A percentile compares a stretch with the other conserved stretches of the same genome.
These are phyloP conservation scores for Erysimum cheiri DNA, from an alignment of 441 rosid genomes.

Conservation along the genomic window DNA sequence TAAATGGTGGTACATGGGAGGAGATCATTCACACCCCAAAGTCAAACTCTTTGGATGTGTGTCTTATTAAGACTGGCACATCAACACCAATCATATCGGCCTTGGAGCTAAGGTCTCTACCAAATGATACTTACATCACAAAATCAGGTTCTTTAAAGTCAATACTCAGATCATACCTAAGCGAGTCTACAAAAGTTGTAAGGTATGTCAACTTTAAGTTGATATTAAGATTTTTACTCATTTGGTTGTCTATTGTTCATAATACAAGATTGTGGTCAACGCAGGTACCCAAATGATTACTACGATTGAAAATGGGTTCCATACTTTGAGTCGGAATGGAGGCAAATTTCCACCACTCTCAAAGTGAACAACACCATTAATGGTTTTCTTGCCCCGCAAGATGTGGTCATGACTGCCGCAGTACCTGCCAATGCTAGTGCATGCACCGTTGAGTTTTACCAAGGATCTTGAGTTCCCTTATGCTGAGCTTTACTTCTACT, in stretches of 20 bases:
- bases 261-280: neutral
- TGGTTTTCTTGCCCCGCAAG: neutral
- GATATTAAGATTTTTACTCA: too few relatives aligned
- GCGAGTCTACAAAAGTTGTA: neutral
- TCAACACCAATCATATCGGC: constrained; percentile 53
- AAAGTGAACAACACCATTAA: neutral
- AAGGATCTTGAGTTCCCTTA: neutral
- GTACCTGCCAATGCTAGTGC: constrained; percentile 6
- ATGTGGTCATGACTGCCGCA: neutral
- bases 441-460: neutral
- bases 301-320: constrained; percentile 15
- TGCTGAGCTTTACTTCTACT: neutral
- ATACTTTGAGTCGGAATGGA: constrained; percentile 1
- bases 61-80: constrained; percentile 44
- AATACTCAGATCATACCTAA: neutral
- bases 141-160: constrained; percentile 36
- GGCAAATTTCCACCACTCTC: neutral
- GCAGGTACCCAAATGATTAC: constrained; percentile 11
- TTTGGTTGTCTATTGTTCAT: too few relatives aligned
- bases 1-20: neutral
- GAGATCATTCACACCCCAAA: constrained; percentile 45
- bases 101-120: constrained; percentile 47
- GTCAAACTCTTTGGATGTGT: constrained; percentile 33
- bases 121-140: neutral
- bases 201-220: neutral